Evolutionary conservation across 768 basidiomycete species (phyloP).

Genomic region (Naganishia kalamii): DNA sequence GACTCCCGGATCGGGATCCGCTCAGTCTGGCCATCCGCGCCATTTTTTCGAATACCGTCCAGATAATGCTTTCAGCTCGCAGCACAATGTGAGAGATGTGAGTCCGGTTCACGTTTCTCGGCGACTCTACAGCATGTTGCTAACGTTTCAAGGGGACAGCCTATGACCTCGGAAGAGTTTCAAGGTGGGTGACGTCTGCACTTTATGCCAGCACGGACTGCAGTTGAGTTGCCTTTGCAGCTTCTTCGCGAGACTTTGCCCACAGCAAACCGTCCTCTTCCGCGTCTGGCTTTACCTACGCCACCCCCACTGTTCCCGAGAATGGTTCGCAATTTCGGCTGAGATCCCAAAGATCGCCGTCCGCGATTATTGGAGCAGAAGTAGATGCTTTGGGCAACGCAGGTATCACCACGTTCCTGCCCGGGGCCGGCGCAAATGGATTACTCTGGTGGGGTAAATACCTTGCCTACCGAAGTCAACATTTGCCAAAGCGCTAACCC

Average conservation of each 20-base stretch:
- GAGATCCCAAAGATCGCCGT: not conserved
- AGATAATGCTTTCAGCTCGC: not conserved
- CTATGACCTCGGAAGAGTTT: no score
- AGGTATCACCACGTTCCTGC: slow-evolving; percentile 14
- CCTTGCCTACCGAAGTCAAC: not conserved
- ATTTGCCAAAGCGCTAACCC: not conserved
- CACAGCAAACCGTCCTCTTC: not conserved
- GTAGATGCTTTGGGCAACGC: slow-evolving; percentile 20
- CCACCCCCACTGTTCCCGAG: not conserved
- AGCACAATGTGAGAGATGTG: no score
- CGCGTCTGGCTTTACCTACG: not conserved
- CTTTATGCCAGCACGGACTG: no score
- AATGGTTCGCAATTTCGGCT: not conserved
- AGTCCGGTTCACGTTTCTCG: no score
- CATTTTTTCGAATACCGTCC: not conserved
- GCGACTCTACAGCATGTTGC: no score
- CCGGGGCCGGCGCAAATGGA: not conserved
- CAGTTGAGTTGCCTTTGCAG: no score
- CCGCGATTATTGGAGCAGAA: slow-evolving; percentile 6
- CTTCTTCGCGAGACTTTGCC: not conserved
- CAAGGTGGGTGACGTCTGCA: no score
- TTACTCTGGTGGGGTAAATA: slow-evolving; percentile 19
- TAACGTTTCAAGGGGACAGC: no score
- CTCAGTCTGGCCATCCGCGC: not conserved
- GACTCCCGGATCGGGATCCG: not conserved